These are phyloP conservation scores for Musa beccarii DNA, from an alignment of 176 grass and related monocot species.

Conservation along the genomic window DNA sequence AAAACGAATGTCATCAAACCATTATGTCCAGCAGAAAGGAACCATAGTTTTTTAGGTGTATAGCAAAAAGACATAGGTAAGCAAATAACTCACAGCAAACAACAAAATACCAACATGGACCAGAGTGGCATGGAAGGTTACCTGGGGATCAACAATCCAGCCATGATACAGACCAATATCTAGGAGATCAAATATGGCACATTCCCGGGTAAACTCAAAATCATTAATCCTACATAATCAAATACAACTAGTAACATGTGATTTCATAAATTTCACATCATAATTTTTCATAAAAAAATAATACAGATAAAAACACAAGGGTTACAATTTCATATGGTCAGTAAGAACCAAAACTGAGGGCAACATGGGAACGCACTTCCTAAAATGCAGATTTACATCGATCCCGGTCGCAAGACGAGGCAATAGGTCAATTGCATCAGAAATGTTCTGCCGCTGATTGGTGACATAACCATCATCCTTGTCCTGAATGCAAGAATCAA, in stretches of 20 bases:
- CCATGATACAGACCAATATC: conserved; percentile 91
- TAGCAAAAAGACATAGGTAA: background rate
- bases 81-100: background rate
- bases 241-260: background rate
- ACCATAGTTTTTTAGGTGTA: background rate
- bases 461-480: conserved; percentile 60
- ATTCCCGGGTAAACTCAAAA: conserved; percentile 92
- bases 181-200: conserved; percentile 96
- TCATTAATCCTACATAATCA: conserved; percentile 61
- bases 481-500: conserved; percentile 19
- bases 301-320: background rate
- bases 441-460: conserved; percentile 65
- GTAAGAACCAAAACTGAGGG: background rate
- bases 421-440: conserved; percentile 70
- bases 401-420: conserved; percentile 62
- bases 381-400: conserved; percentile 90
- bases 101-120: background rate
- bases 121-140: conserved; percentile 3
- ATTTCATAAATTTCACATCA: background rate
- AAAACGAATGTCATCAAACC: too few species aligned
- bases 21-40: background rate
- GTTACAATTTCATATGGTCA: background rate
- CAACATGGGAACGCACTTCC: conserved; percentile 37
- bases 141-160: conserved; percentile 98
- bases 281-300: background rate